Conservation (phyloP, 129 eudicot genomes). For the Mikania micrantha region DNA sequence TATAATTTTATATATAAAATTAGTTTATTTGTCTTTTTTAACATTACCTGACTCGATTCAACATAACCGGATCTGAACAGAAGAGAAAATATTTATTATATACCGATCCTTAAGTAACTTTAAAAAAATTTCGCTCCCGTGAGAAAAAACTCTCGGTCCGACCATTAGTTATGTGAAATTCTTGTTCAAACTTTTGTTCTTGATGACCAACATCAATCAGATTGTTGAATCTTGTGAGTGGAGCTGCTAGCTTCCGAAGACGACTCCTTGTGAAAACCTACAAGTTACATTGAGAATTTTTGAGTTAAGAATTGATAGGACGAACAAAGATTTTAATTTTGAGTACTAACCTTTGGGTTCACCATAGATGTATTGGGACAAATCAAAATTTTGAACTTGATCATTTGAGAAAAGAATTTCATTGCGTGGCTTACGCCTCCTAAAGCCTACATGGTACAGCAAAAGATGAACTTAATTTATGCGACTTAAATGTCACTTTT, state of each 20-base stretch:
- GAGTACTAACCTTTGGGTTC: not conserved
- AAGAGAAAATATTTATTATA: too few species aligned
- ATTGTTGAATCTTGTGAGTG: not conserved
- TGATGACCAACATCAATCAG: not conserved
- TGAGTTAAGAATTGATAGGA: not conserved
- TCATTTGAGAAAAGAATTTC: not conserved
- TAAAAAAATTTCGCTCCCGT: too few species aligned
- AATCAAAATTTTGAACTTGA: not conserved
- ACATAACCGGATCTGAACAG: too few species aligned
- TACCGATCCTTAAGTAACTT: too few species aligned
- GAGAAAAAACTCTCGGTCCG: too few species aligned
- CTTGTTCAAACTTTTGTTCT: too few species aligned
- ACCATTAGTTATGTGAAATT: too few species aligned
- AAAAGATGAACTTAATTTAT: not conserved
- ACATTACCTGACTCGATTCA: too few species aligned
- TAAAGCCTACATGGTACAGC: slow-evolving; percentile 13
- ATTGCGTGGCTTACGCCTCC: not conserved
- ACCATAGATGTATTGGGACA: slow-evolving; percentile 8
- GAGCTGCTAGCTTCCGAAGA: slow-evolving; percentile 12
- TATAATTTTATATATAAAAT: too few species aligned
- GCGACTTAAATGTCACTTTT: too few species aligned
- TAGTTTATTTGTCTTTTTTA: too few species aligned
- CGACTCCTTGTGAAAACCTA: not conserved
- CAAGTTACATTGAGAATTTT: not conserved
- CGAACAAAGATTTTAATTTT: not conserved